phyloP scores from a whole-genome alignment of 441 rosid genomes.

The Eutrema salsugineum region DNA sequence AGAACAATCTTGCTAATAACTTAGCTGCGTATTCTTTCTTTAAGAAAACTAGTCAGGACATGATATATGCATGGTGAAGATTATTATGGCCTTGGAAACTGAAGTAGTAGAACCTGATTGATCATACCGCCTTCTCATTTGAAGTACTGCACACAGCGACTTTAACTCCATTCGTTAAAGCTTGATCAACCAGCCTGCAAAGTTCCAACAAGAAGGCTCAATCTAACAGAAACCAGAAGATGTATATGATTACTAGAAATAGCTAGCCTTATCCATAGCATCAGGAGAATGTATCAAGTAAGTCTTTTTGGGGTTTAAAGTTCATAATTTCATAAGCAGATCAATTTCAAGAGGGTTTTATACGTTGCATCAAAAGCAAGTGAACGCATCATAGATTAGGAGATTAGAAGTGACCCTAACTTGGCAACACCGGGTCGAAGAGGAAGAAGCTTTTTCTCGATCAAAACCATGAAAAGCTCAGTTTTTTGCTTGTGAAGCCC shows the following conservation, averaged over 20 bases:
- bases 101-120: constrained; percentile 57
- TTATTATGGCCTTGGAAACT: constrained; percentile 12
- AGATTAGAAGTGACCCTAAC: constrained; percentile 40
- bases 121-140: constrained; percentile 98
- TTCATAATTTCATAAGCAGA: too few species aligned
- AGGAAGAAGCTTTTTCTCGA: constrained; percentile 82
- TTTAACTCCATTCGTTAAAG: constrained; percentile 70
- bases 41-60: background rate
- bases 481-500: constrained; percentile 88
- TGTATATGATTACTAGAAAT: background rate
- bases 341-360: too few species aligned
- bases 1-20: background rate
- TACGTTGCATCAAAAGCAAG: background rate
- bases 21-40: background rate
- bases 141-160: constrained; percentile 98
- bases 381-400: background rate
- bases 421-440: constrained; percentile 96
- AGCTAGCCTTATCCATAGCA: background rate
- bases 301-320: too few species aligned
- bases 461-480: constrained; percentile 87
- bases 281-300: background rate
- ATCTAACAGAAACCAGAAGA: background rate
- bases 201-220: constrained; percentile 8
- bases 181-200: constrained; percentile 86
- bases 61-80: background rate